phyloP scores from a whole-genome alignment of 2,329 filamentous ascomycete genomes.

The Fusarium verticillioides region DNA sequence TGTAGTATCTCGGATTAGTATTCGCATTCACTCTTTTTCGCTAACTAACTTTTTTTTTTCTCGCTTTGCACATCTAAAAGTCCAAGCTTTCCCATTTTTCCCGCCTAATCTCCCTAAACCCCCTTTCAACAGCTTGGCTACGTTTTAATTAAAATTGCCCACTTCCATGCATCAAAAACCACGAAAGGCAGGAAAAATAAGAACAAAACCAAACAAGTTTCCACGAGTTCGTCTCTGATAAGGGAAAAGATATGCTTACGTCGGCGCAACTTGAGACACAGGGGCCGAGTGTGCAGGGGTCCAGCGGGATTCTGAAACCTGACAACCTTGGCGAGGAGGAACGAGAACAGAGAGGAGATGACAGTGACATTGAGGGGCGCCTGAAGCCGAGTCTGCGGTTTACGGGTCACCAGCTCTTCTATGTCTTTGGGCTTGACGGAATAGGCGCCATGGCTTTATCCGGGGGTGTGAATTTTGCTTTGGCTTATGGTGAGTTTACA shows the following conservation, averaged over 20 bases:
- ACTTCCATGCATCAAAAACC: background rate
- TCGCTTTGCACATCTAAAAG: background rate
- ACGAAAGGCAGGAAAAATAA: background rate
- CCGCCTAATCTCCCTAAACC: conserved; percentile 14
- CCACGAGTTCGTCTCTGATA: background rate
- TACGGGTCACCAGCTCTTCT: conserved; percentile 59
- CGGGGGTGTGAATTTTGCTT: conserved; percentile 62
- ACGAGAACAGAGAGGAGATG: conserved; percentile 9
- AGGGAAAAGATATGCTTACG: conserved; percentile 25
- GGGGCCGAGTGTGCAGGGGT: conserved; percentile 25
- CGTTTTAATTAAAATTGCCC: background rate
- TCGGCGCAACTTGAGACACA: conserved; percentile 38
- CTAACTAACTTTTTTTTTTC: background rate
- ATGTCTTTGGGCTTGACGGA: conserved; percentile 61
- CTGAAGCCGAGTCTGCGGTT: conserved; percentile 54
- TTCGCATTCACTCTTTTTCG: background rate
- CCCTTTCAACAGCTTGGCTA: conserved; percentile 5
- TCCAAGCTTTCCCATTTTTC: background rate
- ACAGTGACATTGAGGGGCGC: conserved; percentile 25
- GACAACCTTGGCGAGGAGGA: conserved; percentile 21
- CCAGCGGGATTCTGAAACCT: conserved; percentile 15
- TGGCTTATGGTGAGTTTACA: conserved; percentile 58
- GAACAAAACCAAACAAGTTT: background rate
- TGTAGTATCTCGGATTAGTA: background rate
- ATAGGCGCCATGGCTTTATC: conserved; percentile 60